Evolutionary conservation across 2,329 filamentous ascomycete species (phyloP).

Genomic region (Thielaviopsis punctulata): DNA sequence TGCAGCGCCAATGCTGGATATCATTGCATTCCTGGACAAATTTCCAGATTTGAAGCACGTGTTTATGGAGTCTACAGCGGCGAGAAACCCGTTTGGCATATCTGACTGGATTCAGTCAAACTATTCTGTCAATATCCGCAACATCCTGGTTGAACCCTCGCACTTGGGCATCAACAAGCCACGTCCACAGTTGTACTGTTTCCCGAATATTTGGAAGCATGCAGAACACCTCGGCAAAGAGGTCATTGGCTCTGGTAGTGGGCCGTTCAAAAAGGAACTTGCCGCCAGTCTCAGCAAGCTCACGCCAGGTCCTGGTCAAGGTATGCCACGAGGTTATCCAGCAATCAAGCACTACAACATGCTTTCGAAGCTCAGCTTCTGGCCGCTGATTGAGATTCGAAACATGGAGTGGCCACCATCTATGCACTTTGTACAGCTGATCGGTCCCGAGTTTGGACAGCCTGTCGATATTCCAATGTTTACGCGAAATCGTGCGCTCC

Average conservation of each 20-base stretch:
- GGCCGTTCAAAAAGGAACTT: not conserved
- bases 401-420: not conserved
- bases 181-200: not conserved
- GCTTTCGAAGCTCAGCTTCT: conserved; percentile 3
- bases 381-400: conserved; percentile 1
- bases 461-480: not conserved
- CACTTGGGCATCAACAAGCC: not conserved
- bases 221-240: not conserved
- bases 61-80: not conserved
- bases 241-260: conserved; percentile 1
- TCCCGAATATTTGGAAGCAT: conserved; percentile 2
- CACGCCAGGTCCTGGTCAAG: too few species aligned
- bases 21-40: not conserved
- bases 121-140: conserved; percentile 2
- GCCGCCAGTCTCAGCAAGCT: not conserved
- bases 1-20: too few species aligned
- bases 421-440: not conserved
- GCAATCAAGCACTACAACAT: not conserved
- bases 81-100: not conserved
- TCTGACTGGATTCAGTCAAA: conserved; percentile 5
- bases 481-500: not conserved
- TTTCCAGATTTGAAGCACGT: conserved; percentile 7
- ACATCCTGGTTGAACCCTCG: not conserved
- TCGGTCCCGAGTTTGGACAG: not conserved
- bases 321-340: not conserved